Conservation (phyloP, 1,284 basidiomycete genomes). For the Tilletia setariae region DNA sequence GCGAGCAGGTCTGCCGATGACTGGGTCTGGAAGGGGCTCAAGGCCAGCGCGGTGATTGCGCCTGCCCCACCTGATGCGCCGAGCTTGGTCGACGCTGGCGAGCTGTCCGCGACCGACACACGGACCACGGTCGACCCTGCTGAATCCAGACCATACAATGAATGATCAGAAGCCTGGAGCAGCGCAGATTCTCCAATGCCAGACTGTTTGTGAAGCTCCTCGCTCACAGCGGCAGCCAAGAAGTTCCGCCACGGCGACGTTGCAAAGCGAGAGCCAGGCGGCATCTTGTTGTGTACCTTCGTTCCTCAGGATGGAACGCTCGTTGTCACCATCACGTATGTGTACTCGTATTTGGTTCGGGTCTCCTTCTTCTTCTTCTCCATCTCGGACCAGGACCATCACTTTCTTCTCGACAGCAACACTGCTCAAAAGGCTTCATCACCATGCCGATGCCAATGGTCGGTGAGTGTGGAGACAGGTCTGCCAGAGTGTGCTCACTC, state of each 20-base stretch:
- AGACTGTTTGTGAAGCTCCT: slow-evolving; percentile 11
- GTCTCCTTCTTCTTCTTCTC: background rate
- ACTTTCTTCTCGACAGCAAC: background rate
- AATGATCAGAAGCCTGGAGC: background rate
- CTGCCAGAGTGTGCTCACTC: background rate
- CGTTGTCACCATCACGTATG: too few relatives aligned
- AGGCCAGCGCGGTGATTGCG: background rate
- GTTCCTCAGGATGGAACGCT: too few relatives aligned
- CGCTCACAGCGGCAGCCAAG: background rate
- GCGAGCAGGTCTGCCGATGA: background rate
- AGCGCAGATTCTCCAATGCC: background rate
- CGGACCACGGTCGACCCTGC: slow-evolving; percentile 1
- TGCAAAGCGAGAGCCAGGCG: slow-evolving; percentile 10
- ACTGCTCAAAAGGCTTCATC: background rate
- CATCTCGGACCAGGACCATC: background rate
- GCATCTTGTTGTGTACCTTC: background rate
- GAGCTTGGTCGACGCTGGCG: background rate
- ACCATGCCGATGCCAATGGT: slow-evolving; percentile 10
- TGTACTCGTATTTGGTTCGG: too few relatives aligned
- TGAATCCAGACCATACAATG: slow-evolving; percentile 9
- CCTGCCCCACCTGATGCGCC: slow-evolving; percentile 7
- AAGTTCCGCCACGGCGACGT: slow-evolving; percentile 11
- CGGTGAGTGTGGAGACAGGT: background rate
- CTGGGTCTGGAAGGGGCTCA: background rate
- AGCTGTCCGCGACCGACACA: background rate